Conservation (phyloP, 169 alveolate genomes). For the Cryptosporidium tyzzeri region DNA sequence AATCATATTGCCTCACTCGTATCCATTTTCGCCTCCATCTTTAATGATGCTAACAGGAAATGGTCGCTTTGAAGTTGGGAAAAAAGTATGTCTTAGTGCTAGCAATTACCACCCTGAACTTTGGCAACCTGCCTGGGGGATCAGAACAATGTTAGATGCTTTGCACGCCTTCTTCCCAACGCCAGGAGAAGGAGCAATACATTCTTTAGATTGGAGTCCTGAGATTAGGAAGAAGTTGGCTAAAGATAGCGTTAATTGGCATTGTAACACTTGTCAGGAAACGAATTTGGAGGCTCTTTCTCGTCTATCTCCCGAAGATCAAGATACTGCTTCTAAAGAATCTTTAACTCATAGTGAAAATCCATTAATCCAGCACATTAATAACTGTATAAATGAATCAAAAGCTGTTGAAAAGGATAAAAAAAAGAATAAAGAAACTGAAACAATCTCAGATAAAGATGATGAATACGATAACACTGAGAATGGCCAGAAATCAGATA, state of each 20-base stretch:
- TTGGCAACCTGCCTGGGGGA: slow-evolving; percentile 95
- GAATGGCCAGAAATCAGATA: not conserved
- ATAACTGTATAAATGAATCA: slow-evolving; percentile 35
- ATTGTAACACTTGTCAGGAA: slow-evolving; percentile 52
- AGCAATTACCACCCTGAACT: slow-evolving; percentile 91
- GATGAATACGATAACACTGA: not conserved
- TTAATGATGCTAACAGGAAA: slow-evolving; percentile 89
- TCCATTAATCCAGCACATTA: slow-evolving; percentile 48
- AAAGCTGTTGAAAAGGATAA: not conserved
- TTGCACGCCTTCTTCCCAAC: slow-evolving; percentile 90
- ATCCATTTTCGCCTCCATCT: slow-evolving; percentile 94
- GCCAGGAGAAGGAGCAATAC: slow-evolving; percentile 79
- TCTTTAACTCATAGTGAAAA: slow-evolving; percentile 15
- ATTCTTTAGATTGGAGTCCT: slow-evolving; percentile 77
- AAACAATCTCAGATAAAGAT: not conserved
- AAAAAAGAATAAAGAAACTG: not conserved
- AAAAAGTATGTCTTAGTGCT: slow-evolving; percentile 89
- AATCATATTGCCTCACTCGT: slow-evolving; percentile 89
- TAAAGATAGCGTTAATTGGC: slow-evolving; percentile 72
- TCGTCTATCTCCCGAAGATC: slow-evolving; percentile 26
- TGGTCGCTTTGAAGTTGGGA: slow-evolving; percentile 91
- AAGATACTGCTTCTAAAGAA: not conserved
- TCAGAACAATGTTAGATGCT: slow-evolving; percentile 90
- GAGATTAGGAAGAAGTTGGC: slow-evolving; percentile 67
- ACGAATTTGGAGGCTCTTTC: slow-evolving; percentile 43